Evolutionary conservation across 176 grass and related monocot species (phyloP), one percentile per base, ranked within the genome.

Genomic region (Carex littledalei): DNA sequence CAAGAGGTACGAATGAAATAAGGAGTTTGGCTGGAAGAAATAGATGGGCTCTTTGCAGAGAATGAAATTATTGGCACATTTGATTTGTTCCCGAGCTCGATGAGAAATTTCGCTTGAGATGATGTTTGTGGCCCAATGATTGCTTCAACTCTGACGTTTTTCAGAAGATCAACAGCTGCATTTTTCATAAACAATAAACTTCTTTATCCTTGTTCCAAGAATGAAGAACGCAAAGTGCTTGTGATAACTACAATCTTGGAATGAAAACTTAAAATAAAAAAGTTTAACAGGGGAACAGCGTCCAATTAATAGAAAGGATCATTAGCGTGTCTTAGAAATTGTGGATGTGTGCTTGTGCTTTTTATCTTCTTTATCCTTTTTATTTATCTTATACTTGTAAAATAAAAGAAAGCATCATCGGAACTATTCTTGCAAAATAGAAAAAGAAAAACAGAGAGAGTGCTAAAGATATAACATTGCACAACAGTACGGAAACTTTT

Each of bases 61-160:
- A 97, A 91, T 14, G 94, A 97, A 87, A 97, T 84, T 67, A 97
- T 64, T 12, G 92, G 92, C 22, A 94, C 94, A 0, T 58, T 80
- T 75, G 88, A 39, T 92, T 85, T 97, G 66, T 88, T 88, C 75
- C 94, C 94, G 47, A 97, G 91, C 78, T 84, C 88, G 3, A 73
- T 21, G 17, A 97, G 61, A 69, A 97, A 94, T 62, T 92, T 94
- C 7, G 87, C 90, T 72, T 97, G 85, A 6, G 60, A 58, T n/a
- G 94, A 83, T 63, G 88, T 89, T 80, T 97, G 90, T 20, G 92
- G 90, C 21, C 94, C 92, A 3, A 97, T 52, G 22, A 97, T 92
- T 18, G 94, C 90, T 90, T 94, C 88, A 50, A 94, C 92, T 15
- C n/a, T n/a, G n/a, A n/a, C 85, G 89, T 94, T 97, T 85, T 90